phyloP scores from a whole-genome alignment of 768 basidiomycete genomes.

The Amanita muscaria region DNA sequence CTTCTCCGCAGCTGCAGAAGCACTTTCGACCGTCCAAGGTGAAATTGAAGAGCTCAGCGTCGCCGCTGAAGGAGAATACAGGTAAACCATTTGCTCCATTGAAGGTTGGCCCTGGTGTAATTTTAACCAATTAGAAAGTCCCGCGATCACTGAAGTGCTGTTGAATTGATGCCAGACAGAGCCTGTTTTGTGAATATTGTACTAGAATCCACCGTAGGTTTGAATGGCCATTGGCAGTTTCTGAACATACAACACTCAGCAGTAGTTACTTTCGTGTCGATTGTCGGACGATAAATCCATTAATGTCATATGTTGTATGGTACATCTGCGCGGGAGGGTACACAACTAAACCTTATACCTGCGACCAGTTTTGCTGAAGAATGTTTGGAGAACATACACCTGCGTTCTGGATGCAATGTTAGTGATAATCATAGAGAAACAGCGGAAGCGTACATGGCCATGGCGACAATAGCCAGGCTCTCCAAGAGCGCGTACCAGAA shows the following conservation, averaged over 20 bases:
- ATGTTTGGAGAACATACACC: constrained; percentile 89
- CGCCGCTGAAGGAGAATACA: constrained; percentile 92
- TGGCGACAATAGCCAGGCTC: constrained; percentile 66
- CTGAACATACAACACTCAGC: too few relatives aligned
- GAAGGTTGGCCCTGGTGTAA: constrained; percentile 1
- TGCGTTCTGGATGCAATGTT: constrained; percentile 58
- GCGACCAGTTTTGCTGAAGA: constrained; percentile 92
- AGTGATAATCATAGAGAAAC: constrained; percentile 2
- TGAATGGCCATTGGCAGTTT: too few relatives aligned
- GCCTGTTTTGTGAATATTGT: too few relatives aligned
- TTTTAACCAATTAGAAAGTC: constrained; percentile 54
- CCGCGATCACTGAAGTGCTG: constrained; percentile 73
- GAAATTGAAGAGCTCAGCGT: constrained; percentile 91
- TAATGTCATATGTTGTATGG: constrained; percentile 4
- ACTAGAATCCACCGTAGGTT: too few relatives aligned
- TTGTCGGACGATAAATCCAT: constrained; percentile 2
- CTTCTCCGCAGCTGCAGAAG: constrained; percentile 71
- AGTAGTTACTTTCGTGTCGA: too few relatives aligned
- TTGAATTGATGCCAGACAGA: constrained; percentile 16
- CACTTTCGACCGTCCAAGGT: constrained; percentile 73
- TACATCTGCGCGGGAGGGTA: constrained; percentile 7
- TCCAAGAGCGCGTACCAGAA: constrained; percentile 93
- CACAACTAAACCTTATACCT: constrained; percentile 72
- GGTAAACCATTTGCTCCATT: constrained; percentile 32
- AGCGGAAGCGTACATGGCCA: constrained; percentile 67